Percentiles rank a stretch among this genome's conserved stretches.
Conservation (phyloP, 176 grass and related monocot genomes). For the Saccharum officinarum region DNA sequence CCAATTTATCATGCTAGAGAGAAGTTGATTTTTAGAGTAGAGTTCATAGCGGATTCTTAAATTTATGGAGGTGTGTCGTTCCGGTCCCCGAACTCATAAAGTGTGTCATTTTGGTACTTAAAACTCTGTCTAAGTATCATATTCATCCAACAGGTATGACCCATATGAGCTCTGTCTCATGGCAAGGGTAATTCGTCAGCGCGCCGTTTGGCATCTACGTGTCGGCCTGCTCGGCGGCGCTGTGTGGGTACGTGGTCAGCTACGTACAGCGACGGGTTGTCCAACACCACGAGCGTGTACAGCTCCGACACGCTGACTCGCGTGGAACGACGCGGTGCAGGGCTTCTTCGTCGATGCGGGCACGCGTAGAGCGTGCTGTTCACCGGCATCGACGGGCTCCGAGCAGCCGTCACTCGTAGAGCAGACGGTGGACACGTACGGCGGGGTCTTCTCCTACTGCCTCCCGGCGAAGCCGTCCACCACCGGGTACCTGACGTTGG, state of each 20-base stretch:
- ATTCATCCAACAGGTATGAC: too few relatives aligned
- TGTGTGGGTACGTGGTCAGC: constrained; percentile 61
- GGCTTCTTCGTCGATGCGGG: constrained; percentile 65
- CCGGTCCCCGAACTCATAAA: too few relatives aligned
- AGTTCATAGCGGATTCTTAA: too few relatives aligned
- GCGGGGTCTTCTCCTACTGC: neutral
- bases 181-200: constrained; percentile 29
- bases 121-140: too few relatives aligned
- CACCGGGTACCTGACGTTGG: neutral
- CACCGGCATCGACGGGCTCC: constrained; percentile 52
- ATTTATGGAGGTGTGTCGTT: too few relatives aligned
- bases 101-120: too few relatives aligned
- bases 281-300: constrained; percentile 65
- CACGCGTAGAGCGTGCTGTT: constrained; percentile 60
- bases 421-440: neutral
- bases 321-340: neutral
- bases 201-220: constrained; percentile 30
- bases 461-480: neutral
- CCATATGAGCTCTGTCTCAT: too few relatives aligned
- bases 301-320: constrained; percentile 58
- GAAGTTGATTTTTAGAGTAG: too few relatives aligned
- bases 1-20: too few relatives aligned
- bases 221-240: constrained; percentile 33
- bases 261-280: constrained; percentile 88
- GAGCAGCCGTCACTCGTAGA: neutral